Evolutionary conservation across 192 early-diverging fungal species (phyloP), one percentile per base, ranked within the genome.

Genomic region (Coemansia sp.): DNA sequence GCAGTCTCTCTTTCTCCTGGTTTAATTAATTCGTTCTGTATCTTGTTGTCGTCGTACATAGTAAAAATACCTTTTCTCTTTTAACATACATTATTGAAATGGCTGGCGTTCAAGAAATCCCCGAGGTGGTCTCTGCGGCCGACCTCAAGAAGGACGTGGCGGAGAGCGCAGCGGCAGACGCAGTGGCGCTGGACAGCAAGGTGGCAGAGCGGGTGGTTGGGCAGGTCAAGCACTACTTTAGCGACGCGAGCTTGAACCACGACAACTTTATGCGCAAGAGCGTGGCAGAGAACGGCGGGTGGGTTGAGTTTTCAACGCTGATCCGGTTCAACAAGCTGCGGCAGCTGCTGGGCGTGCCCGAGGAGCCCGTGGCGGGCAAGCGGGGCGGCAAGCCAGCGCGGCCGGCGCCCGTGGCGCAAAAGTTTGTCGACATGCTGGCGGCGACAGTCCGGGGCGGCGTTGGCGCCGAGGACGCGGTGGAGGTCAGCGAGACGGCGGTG

Each of bases 211-310:
- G 60, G 56, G 38, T 76, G 0, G 66, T 76, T 8, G 17, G 42
- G 8, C 74, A 77, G 37, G 58, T 77, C 36, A 77, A 77, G 74
- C 64, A 77, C 64, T 77, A 77, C 53, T 67, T 77, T 52, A 63
- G 63, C 64, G 64, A 77, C 17, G 74, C 63, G 14, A 77, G 67
- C 64, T 48, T 77, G 52, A 77, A 61, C 59, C 74, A 70, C 59
- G 74, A 77, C 53, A 37, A 39, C 27, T 77, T 51, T 36, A 70
- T 77, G 68, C 60, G 68, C 52, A 62, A 71, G 50, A 48, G 40
- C 13, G 46, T 71, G 3, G 35, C 32, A 14, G 48, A 45, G 40
- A 50, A 71, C 37, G 68, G 67, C 45, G 74, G 74, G 9, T 77
- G 74, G 67, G 47, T 77, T 11, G 11, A 18, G 9, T 48, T 77